These are phyloP conservation scores for Pythium aphanidermatum DNA, from an alignment of 352 stramenopile genomes.

Conservation along the genomic window DNA sequence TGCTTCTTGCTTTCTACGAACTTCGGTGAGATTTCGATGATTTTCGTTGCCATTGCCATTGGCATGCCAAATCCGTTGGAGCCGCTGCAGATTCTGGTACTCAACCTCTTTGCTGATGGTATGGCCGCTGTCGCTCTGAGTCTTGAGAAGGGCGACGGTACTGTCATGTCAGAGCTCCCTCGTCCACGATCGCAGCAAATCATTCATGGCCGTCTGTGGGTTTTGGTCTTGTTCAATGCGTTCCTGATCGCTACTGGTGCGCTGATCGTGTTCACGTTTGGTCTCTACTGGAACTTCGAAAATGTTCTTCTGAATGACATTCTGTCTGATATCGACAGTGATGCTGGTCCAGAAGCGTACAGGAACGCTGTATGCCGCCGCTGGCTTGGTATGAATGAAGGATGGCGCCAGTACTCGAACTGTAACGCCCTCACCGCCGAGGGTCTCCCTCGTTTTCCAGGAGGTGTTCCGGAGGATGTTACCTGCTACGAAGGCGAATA, in stretches of 20 bases:
- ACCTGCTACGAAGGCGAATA: constrained; percentile 46
- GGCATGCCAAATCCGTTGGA: constrained; percentile 88
- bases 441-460: constrained; percentile 31
- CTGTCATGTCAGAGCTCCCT: constrained; percentile 53
- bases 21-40: constrained; percentile 91
- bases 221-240: constrained; percentile 58
- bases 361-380: constrained; percentile 45
- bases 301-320: constrained; percentile 55
- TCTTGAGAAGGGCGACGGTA: constrained; percentile 64
- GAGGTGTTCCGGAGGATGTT: constrained; percentile 32
- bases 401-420: constrained; percentile 43
- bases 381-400: constrained; percentile 43
- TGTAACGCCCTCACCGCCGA: constrained; percentile 28
- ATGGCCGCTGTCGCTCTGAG: constrained; percentile 68
- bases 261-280: constrained; percentile 52
- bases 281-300: constrained; percentile 68
- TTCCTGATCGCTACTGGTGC: constrained; percentile 49
- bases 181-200: constrained; percentile 55
- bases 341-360: constrained; percentile 29
- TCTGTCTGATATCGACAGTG: constrained; percentile 29
- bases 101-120: constrained; percentile 98
- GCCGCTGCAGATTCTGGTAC: constrained; percentile 95
- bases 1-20: constrained; percentile 97
- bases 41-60: constrained; percentile 55
- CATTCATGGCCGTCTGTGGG: constrained; percentile 61